A percentile compares a stretch with the other conserved stretches of the same genome.
Evolutionary conservation across 345 rosid genomes (phyloP).

Genomic region (Clarkia xantiana): DNA sequence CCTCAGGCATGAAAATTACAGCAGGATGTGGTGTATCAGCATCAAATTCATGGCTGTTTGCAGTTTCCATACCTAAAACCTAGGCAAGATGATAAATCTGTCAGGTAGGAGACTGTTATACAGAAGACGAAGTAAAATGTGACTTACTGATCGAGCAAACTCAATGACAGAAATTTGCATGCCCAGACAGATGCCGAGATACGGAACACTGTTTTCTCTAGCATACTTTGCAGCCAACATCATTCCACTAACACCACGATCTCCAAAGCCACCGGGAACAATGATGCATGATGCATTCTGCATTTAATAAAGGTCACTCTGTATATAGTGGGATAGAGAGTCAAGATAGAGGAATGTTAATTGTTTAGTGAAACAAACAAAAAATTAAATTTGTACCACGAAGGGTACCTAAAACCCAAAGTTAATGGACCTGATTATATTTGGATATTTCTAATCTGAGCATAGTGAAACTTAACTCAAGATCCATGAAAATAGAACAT

Average conservation of each 20-base stretch:
- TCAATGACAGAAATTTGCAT: conserved; percentile 97
- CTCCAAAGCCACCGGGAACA: conserved; percentile 99
- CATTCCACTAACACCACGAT: conserved; percentile 93
- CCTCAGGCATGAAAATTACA: conserved; percentile 96
- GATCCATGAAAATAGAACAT: too few relatives aligned
- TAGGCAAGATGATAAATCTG: conserved; percentile 16
- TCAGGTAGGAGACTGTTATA: not conserved
- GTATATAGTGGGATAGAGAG: too few relatives aligned
- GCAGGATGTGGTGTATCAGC: conserved; percentile 61
- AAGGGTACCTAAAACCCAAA: too few relatives aligned
- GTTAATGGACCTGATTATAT: too few relatives aligned
- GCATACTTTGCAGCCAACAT: conserved; percentile 90
- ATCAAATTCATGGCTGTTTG: conserved; percentile 85
- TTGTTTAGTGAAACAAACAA: too few relatives aligned
- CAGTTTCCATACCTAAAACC: conserved; percentile 69
- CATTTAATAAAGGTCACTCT: not conserved
- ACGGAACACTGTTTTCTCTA: conserved; percentile 78
- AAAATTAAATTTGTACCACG: too few relatives aligned
- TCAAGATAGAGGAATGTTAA: too few relatives aligned
- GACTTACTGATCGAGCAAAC: conserved; percentile 77
- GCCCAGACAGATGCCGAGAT: conserved; percentile 94
- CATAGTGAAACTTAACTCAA: too few relatives aligned
- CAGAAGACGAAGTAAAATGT: conserved; percentile 3
- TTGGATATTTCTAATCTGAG: too few relatives aligned
- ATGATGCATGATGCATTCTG: conserved; percentile 84